Evolutionary conservation across 192 early-diverging fungal species (phyloP).

Genomic region (Rhizophagus sp.): DNA sequence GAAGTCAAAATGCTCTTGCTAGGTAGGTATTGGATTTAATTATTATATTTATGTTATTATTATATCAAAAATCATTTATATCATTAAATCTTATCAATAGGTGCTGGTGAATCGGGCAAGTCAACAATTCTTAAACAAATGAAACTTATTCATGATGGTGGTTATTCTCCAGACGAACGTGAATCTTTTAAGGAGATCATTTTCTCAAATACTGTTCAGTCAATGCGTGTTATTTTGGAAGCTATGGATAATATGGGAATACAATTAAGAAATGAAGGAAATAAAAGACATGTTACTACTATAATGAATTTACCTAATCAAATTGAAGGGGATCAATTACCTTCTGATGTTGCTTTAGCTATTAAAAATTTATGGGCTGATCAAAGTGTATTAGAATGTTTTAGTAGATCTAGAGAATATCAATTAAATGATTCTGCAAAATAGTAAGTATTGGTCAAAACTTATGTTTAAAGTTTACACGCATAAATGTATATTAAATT

Average conservation of each 20-base stretch:
- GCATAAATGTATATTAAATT: too few relatives aligned
- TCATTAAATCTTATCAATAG: conserved; percentile 37
- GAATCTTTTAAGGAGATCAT: conserved; percentile 96
- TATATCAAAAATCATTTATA: background rate
- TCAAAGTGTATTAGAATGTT: conserved; percentile 78
- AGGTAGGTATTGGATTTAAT: conserved; percentile 41
- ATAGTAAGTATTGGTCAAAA: conserved; percentile 62
- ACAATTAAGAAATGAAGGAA: conserved; percentile 65
- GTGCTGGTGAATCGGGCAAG: conserved; percentile 97
- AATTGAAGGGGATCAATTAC: conserved; percentile 87
- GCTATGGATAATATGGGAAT: conserved; percentile 91
- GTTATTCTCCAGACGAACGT: conserved; percentile 87
- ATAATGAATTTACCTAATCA: conserved; percentile 83
- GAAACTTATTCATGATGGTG: conserved; percentile 96
- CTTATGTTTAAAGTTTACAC: too few relatives aligned
- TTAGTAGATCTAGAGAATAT: conserved; percentile 84
- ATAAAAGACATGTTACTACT: conserved; percentile 69
- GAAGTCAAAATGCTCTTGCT: conserved; percentile 97
- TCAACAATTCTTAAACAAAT: conserved; percentile 98
- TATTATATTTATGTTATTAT: background rate
- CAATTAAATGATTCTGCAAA: conserved; percentile 96
- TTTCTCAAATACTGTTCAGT: conserved; percentile 93
- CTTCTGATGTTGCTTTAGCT: conserved; percentile 75
- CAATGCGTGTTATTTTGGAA: conserved; percentile 94
- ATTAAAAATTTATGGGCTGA: conserved; percentile 86